Conservation (phyloP, 345 rosid species). For the Iberis pinnata region DNA sequence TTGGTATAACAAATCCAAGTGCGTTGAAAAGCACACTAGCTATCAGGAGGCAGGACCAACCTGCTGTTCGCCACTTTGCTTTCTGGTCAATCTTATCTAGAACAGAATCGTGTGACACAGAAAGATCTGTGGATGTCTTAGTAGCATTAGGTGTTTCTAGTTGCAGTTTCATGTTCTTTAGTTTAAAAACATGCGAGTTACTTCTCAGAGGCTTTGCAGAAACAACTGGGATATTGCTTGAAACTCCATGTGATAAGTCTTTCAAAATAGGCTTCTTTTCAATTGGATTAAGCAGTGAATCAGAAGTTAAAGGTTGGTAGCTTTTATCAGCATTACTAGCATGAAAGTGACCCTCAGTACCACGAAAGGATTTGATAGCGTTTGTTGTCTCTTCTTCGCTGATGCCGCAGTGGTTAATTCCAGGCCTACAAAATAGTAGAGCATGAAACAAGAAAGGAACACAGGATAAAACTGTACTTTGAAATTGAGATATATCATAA, state of each 20-base stretch:
- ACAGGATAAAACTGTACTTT: background rate
- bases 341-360: constrained; percentile 1
- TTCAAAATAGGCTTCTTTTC: constrained; percentile 16
- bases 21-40: constrained; percentile 13
- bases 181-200: constrained; percentile 27
- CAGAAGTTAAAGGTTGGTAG: constrained; percentile 16
- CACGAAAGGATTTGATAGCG: constrained; percentile 1
- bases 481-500: background rate
- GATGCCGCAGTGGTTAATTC: constrained; percentile 27
- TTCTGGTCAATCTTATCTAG: constrained; percentile 18
- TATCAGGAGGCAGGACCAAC: constrained; percentile 7
- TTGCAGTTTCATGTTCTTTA: constrained; percentile 12
- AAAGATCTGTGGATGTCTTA: constrained; percentile 19
- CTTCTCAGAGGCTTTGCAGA: constrained; percentile 33
- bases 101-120: constrained; percentile 2
- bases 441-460: constrained; percentile 10
- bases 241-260: constrained; percentile 15
- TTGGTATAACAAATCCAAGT: background rate
- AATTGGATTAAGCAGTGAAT: constrained; percentile 13
- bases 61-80: constrained; percentile 13
- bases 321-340: constrained; percentile 22
- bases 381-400: constrained; percentile 27
- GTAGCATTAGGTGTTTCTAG: constrained; percentile 8
- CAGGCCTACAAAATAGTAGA: constrained; percentile 34
- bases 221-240: constrained; percentile 17